Percentiles rank a stretch among this genome's conserved stretches.
Evolutionary conservation across 2,329 filamentous ascomycete genomes (phyloP).

Genomic region (Ceratocystis diversiconidia): DNA sequence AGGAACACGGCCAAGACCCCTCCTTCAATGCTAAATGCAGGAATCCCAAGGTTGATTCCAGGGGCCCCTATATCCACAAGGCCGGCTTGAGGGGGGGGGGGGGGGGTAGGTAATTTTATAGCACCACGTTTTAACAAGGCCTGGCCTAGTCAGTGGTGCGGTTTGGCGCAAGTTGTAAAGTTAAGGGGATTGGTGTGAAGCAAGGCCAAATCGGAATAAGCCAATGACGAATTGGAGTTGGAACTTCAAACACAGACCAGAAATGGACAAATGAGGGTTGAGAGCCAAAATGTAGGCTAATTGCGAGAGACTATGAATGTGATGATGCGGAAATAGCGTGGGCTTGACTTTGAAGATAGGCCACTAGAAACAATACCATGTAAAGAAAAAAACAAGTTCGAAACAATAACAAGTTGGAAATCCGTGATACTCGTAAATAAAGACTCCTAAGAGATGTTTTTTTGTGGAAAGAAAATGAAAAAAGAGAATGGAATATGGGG

Average conservation of each 20-base stretch:
- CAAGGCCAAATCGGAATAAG: slow-evolving; percentile 8
- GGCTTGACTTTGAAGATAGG: background rate
- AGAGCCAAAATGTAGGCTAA: background rate
- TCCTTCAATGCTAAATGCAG: slow-evolving; percentile 15
- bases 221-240: background rate
- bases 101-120: slow-evolving; percentile 3
- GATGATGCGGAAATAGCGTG: background rate
- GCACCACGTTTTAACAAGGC: slow-evolving; percentile 2
- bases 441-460: slow-evolving; percentile 2
- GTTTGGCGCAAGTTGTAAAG: background rate
- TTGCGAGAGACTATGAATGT: background rate
- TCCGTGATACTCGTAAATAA: slow-evolving; percentile 4
- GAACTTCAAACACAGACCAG: background rate
- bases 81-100: background rate
- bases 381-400: slow-evolving; percentile 3
- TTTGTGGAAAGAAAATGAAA: background rate
- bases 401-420: slow-evolving; percentile 1
- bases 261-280: background rate
- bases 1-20: slow-evolving; percentile 16
- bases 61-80: slow-evolving; percentile 5
- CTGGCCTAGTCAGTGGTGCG: background rate
- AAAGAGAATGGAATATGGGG: background rate
- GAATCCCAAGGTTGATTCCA: slow-evolving; percentile 10
- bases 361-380: background rate
- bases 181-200: slow-evolving; percentile 1